Evolutionary conservation across 352 stramenopile species (phyloP).

Genomic region (Aphanomyces astaci): DNA sequence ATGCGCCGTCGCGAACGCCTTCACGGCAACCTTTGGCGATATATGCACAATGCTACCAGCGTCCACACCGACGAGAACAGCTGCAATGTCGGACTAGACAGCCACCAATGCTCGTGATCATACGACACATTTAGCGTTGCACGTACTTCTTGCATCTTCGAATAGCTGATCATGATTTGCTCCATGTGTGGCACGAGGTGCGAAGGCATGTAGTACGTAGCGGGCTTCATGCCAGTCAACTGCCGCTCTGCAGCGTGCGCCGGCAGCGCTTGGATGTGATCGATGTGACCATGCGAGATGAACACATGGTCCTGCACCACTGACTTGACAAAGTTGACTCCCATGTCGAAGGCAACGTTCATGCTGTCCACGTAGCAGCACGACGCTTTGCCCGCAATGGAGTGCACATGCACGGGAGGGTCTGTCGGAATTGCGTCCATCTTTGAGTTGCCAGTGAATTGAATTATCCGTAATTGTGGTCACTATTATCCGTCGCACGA

Average conservation of each 20-base stretch:
- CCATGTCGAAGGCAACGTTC: conserved; percentile 72
- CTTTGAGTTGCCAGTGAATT: no score
- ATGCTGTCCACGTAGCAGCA: conserved; percentile 66
- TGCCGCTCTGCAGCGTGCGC: conserved; percentile 50
- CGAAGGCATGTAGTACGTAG: conserved; percentile 57
- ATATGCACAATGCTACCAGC: conserved; percentile 50
- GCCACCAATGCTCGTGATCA: not conserved
- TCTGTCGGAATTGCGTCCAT: conserved; percentile 33
- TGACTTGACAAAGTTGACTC: conserved; percentile 39
- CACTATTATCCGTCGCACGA: no score
- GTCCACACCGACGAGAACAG: conserved; percentile 41
- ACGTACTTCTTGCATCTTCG: conserved; percentile 48
- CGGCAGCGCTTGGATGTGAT: conserved; percentile 67
- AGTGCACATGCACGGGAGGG: conserved; percentile 51
- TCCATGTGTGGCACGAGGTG: conserved; percentile 48
- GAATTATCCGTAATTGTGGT: no score
- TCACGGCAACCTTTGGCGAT: conserved; percentile 48
- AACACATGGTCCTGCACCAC: conserved; percentile 68
- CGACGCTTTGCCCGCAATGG: conserved; percentile 65
- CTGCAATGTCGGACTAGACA: conserved; percentile 36
- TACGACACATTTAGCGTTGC: not conserved
- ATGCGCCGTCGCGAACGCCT: conserved; percentile 56
- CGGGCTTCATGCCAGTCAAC: conserved; percentile 44
- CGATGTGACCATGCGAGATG: conserved; percentile 80
- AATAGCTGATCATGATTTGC: conserved; percentile 41